Evolutionary conservation across 2,329 filamentous ascomycete species (phyloP), one percentile per base, ranked within the genome.

Genomic region (Diaporthe capsici): DNA sequence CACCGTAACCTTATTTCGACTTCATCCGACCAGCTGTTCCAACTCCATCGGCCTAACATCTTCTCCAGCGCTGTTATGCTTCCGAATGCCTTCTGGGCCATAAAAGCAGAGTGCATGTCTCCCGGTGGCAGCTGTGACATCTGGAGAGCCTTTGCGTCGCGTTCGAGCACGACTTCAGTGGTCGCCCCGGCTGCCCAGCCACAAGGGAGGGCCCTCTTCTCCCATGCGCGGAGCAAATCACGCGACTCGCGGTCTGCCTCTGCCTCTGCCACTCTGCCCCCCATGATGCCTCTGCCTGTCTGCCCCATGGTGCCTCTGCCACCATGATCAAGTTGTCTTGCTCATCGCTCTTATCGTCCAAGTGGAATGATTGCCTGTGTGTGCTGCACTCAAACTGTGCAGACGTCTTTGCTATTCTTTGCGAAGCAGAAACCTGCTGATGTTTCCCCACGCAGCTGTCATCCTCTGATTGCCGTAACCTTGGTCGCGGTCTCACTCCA

Each of bases 1-100:
- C 57, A 49, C 28, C 44, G 28, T 31, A 72, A 72, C 57, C 71
- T 72, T 72, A 63, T 22, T 72, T 63, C 44, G 49, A 72, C 71
- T 51, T 72, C 71, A 63, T 53, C n/a, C 44, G 49, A 55, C 20
- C 34, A 8, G 15, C n/a, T 13, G 28, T 34, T 34, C 10, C 25
- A n/a, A 34, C 17, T 34, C 17, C 6, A 39, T 10, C 9, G 15
- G 37, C 13, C 20, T 12, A 53, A 34, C 44, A 20, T 1, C 57
- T 22, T 31, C 57, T 22, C 13, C 57, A 28, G 9, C 44, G 15
- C 20, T 4, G n/a, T 31, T 13, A 31, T 2, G 34, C 55, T 28
- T 25, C 57, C 22, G 9, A 2, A 37, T 9, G 20, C 2, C 42
- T 39, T 2, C 31, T 15, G 3, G 28, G 9, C 31, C 13, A 4